Evolutionary conservation across 1,284 basidiomycete species (phyloP).

Genomic region (Rhodotorula sp.): DNA sequence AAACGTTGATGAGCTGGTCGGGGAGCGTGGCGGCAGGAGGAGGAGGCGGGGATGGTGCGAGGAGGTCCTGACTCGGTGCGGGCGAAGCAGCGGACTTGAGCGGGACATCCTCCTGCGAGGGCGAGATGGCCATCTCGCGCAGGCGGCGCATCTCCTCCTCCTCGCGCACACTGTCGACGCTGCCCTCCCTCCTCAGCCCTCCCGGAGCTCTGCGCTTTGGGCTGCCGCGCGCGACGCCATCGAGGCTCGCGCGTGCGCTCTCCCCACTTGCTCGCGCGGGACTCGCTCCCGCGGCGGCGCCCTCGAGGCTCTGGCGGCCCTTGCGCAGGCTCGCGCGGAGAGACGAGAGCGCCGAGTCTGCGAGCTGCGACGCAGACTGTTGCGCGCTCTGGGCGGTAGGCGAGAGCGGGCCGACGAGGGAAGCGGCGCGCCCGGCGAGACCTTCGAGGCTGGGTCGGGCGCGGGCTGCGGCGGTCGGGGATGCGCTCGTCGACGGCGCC

Average conservation of each 20-base stretch:
- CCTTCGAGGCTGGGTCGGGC: slow-evolving; percentile 2
- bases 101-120: background rate
- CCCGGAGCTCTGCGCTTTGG: background rate
- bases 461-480: background rate
- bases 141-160: slow-evolving; percentile 6
- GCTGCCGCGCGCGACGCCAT: background rate
- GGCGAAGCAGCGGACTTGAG: background rate
- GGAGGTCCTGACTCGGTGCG: background rate
- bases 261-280: slow-evolving; percentile 9
- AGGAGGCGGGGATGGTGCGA: background rate
- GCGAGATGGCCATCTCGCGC: slow-evolving; percentile 6
- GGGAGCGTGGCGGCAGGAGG: background rate
- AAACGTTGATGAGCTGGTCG: background rate
- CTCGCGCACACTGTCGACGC: slow-evolving; percentile 11
- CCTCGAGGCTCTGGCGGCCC: slow-evolving; percentile 28
- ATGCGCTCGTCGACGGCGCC: background rate
- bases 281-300: background rate
- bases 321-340: slow-evolving; percentile 24
- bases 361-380: slow-evolving; percentile 31
- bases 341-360: slow-evolving; percentile 28
- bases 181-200: slow-evolving; percentile 1
- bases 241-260: slow-evolving; percentile 1
- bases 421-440: slow-evolving; percentile 5
- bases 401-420: background rate
- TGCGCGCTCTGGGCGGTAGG: slow-evolving; percentile 4